Evolutionary conservation across 176 grass and related monocot genomes (phyloP), one percentile per base, ranked within the genome.

Genomic region (Paspalum vaginatum): DNA sequence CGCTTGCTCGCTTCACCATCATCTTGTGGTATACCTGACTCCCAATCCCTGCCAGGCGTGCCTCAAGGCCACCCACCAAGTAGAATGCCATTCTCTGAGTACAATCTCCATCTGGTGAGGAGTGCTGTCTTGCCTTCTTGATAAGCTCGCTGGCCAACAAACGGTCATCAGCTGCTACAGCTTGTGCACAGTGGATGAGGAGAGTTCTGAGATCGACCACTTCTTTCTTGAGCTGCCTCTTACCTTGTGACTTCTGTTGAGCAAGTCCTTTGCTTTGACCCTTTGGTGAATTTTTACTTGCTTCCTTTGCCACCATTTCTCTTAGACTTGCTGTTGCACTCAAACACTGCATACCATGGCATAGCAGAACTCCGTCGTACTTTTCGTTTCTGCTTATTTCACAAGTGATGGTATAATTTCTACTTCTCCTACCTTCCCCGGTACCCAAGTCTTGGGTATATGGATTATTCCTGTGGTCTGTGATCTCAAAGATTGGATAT

Each of bases 161-260:
- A 14, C 63, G 66, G 62, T 94, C 79, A 21, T 85, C 78, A 17
- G 71, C 73, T 17, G 84, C 72, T 43, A 94, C 84, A 20, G 89
- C 92, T 47, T 89, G 60, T 32, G 92, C 89, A 49, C 92, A 94
- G 27, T 82, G 72, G 41, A 92, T 82, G 25, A 94, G 89, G 8
- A 94, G 80, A 15, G 60, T 77, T 58, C 75, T 85, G 2, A 91
- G n/a, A 72, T 89, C 86, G 44, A 88, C 64, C 41, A 85, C 81
- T 50, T 90, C 88, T 76, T 79, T 84, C 78, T 81, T 85, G 8
- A 74, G 66, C 22, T 78, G 66, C 52, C 26, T 72, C 45, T 65
- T 86, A 49, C 51, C 61, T 5, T 41, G 78, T 17, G 9, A n/a
- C 75, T 71, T 88, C 18, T 41, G 44, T 7, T 44, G 80, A 55